Conservation (phyloP, 2,329 filamentous ascomycete species). For the Zasmidium angulare region DNA sequence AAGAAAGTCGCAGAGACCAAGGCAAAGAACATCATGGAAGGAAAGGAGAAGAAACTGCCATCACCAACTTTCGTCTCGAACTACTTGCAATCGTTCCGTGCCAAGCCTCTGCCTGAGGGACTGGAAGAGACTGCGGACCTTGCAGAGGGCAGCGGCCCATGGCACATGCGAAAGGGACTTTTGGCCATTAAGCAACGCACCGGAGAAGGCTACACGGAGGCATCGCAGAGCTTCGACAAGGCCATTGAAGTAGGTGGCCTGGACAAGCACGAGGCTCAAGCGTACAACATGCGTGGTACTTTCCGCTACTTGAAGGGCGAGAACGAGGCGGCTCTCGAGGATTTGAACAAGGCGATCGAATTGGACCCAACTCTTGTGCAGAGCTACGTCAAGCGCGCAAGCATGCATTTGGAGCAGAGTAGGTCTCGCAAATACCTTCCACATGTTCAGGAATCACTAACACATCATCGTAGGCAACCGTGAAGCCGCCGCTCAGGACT, state of each 20-base stretch:
- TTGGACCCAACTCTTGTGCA: constrained; percentile 85
- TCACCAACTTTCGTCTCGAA: constrained; percentile 97
- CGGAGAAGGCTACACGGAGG: constrained; percentile 86
- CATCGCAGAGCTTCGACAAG: constrained; percentile 80
- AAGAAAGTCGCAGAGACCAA: constrained; percentile 97
- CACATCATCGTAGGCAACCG: constrained; percentile 63
- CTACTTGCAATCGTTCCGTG: constrained; percentile 97
- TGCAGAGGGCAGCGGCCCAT: constrained; percentile 74
- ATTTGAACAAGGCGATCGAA: constrained; percentile 91
- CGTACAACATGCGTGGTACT: constrained; percentile 94
- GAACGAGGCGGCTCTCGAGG: constrained; percentile 75
- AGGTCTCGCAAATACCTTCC: constrained; percentile 32
- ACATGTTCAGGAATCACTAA: constrained; percentile 32
- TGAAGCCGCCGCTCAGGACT: constrained; percentile 83
- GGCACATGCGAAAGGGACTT: constrained; percentile 80
- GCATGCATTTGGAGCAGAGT: constrained; percentile 94
- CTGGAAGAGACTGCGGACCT: constrained; percentile 81
- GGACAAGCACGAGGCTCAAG: constrained; percentile 80
- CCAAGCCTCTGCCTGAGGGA: constrained; percentile 73
- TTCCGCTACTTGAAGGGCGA: constrained; percentile 92
- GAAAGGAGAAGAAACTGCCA: constrained; percentile 81
- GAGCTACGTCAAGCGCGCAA: constrained; percentile 97
- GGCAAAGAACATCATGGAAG: constrained; percentile 80
- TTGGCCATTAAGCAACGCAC: constrained; percentile 81
- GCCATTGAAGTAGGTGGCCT: constrained; percentile 80